Evolutionary conservation across 495 filamentous ascomycete species (phyloP).

Genomic region (Daldinia concentrica): DNA sequence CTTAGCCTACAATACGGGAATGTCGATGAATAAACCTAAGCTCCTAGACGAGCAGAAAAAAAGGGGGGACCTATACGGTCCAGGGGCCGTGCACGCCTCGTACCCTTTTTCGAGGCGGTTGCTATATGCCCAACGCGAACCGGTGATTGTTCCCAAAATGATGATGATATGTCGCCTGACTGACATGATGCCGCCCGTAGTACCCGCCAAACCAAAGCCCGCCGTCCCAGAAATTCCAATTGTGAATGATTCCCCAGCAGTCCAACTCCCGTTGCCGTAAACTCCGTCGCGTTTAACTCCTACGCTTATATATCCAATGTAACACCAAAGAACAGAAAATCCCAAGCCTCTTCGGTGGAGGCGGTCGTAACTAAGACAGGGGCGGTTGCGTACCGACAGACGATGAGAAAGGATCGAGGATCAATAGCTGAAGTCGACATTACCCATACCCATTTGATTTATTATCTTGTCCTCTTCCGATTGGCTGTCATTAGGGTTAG

Average conservation of each 20-base stretch:
- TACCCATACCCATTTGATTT: slow-evolving; percentile 54
- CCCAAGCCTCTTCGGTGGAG: slow-evolving; percentile 1
- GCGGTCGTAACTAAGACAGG: slow-evolving; percentile 8
- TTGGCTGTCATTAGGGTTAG: slow-evolving; percentile 39
- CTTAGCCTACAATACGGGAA: neutral
- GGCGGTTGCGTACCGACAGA: slow-evolving; percentile 11
- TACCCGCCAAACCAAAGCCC: slow-evolving; percentile 1
- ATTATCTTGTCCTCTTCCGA: slow-evolving; percentile 56
- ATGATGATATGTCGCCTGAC: neutral
- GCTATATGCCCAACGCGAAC: slow-evolving; percentile 1
- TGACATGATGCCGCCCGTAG: slow-evolving; percentile 2
- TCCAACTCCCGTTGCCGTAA: slow-evolving; percentile 31
- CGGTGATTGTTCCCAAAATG: slow-evolving; percentile 12
- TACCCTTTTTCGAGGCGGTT: neutral
- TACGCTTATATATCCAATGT: slow-evolving; percentile 46
- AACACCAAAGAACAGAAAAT: slow-evolving; percentile 41
- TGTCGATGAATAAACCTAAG: neutral
- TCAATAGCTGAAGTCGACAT: slow-evolving; percentile 56
- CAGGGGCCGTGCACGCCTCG: neutral
- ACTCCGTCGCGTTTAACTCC: slow-evolving; percentile 50
- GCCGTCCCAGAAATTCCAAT: neutral
- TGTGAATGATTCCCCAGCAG: slow-evolving; percentile 26
- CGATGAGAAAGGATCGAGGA: slow-evolving; percentile 11
- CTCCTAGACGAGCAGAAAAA: neutral
- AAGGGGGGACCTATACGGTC: neutral